phyloP scores from a whole-genome alignment of 352 stramenopile species.

The Phytophthora cactorum region DNA sequence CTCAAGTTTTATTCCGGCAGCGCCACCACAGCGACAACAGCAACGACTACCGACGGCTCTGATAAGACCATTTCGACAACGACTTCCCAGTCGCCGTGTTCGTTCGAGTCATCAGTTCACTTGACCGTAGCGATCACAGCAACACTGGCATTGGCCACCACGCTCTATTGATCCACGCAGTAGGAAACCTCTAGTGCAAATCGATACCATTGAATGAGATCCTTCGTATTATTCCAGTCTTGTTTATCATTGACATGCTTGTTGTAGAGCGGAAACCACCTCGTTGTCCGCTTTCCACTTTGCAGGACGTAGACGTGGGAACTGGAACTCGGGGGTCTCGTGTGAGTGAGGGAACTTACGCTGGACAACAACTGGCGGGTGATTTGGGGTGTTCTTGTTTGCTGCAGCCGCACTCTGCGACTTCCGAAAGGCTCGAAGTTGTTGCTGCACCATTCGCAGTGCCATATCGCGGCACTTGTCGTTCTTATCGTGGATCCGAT shows the following conservation, averaged over 20 bases:
- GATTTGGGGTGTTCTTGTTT: conserved; percentile 18
- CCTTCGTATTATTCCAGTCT: not conserved
- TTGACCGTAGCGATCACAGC: conserved; percentile 9
- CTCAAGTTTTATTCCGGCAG: conserved; percentile 44
- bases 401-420: conserved; percentile 29
- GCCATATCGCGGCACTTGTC: conserved; percentile 51
- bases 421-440: conserved; percentile 57
- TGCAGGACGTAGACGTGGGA: conserved; percentile 53
- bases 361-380: conserved; percentile 43
- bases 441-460: conserved; percentile 54
- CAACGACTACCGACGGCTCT: conserved; percentile 6
- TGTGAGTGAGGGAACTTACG: conserved; percentile 49
- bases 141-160: conserved; percentile 11
- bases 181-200: not conserved
- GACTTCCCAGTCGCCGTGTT: conserved; percentile 22
- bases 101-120: conserved; percentile 6
- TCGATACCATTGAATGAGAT: not conserved
- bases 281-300: conserved; percentile 64
- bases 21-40: conserved; percentile 11
- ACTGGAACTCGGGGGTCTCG: conserved; percentile 65
- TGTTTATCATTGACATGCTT: conserved; percentile 43
- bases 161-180: conserved; percentile 11
- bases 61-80: conserved; percentile 34
- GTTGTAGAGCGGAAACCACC: conserved; percentile 53
- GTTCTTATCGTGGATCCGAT: conserved; percentile 64